Base-by-base conservation (phyloP, 352 stramenopile genomes). In the Globisporangium acanthophoron region DNA sequence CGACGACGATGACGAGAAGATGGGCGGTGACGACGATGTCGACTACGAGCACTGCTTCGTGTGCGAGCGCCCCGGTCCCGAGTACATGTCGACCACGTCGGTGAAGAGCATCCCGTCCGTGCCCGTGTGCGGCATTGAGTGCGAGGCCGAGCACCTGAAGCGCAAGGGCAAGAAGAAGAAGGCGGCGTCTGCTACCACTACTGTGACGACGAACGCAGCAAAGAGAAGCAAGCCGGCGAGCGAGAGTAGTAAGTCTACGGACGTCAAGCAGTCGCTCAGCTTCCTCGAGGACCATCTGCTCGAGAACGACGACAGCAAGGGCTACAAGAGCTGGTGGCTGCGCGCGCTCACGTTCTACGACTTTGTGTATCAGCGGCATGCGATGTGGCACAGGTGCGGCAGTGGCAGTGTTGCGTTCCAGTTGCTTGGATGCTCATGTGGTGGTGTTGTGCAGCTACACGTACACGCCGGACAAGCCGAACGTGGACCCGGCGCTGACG, bases 301-400 rank as follows among this genome's bases (percentile, higher is more conserved):
- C 33, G 77, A 85, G 44, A 82, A 66, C 39, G 78, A 85, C 15
- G 71, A 88, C 46, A 71, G 71, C 57, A 87, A 87, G 52, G 76
- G 78, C n/a, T 90, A 92, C 65, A 92, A 89, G 61, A 93, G 83
- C 59, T 93, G 83, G 83, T 93, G 83, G 83, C 77, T 90, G 37
- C 80, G 83, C 29, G 83, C 83, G 13, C 63, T 93, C 18, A 83
- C 83, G 37, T 91, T 89, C 59, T 93, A 90, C 65, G 81, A 93
- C 61, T 93, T 89, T 61, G 79, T 90, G 44, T 93, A 91, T 61
- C 83, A 93, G 56, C 83, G 83, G 24, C 83, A 93, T 47, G 80
- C 80, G 50, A 93, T 93, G 83, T 91, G 83, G 80, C 80, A 93
- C 61, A 88, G 66, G 65, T 74, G 48, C 33, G 24, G 24, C 24